Evolutionary conservation across 768 basidiomycete species (phyloP), one percentile per base, ranked within the genome.

Genomic region (Boletus edulis): DNA sequence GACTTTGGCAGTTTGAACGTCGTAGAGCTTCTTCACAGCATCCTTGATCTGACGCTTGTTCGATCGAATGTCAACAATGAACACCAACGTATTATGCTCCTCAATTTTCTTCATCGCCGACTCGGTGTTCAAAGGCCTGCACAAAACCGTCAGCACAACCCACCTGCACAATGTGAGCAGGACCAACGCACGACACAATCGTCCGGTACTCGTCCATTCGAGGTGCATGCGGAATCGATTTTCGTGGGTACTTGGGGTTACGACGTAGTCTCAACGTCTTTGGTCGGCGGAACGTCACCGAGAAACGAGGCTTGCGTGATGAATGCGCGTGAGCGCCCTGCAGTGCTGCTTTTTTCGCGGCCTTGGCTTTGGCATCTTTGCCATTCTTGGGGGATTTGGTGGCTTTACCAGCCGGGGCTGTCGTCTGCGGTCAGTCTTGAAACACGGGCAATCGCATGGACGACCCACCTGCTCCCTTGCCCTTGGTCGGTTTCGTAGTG

Each of bases 1-100:
- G 72, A 98, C 82, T 78, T 96, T 97, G 41, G 88, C 87, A 11
- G 94, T 91, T 76, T 95, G 85, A 50, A 98, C 95, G 68, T 97
- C 95, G 75, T 98, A 98, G 66, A 99, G 75, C 84, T 97, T 97
- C 86, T 98, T 98, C 66, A 99, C 94, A 2, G 97, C 97, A 66
- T 98, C 93, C 85, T 94, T 96, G 80, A 98, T 98, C 76, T 99
- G 94, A 45, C 94, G 86, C 84, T 99, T 99, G 86, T 97, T 99
- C 63, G 93, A 79, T 72, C 85, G 87, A 74, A 98, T 68, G 75
- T 98, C 95, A 50, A 97, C 94, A 57, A 98, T 87, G 81, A 98
- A 99, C 56, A 99, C 97, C 55, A 98, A 84, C 32, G 97, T 99
- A 77, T 99, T 98, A 82, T 98, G 87, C 75, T 98, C 96, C 82